Evolutionary conservation across 441 rosid genomes (phyloP).

Genomic region (Hura crepitans): DNA sequence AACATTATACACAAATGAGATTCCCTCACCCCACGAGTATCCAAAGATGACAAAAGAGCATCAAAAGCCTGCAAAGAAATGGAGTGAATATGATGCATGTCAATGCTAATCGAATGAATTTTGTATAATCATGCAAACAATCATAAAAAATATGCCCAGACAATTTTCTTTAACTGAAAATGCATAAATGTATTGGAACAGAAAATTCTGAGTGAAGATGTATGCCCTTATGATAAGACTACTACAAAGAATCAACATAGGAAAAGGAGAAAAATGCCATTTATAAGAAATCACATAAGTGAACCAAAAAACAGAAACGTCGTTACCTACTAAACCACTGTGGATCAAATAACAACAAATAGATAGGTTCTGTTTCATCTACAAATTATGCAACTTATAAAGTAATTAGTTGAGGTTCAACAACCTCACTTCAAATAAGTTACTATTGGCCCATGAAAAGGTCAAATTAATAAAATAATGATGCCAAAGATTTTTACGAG

Average conservation of each 20-base stretch:
- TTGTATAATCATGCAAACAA: neutral
- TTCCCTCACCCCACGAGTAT: conserved; percentile 87
- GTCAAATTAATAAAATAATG: neutral
- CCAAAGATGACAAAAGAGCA: conserved; percentile 72
- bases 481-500: neutral
- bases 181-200: neutral
- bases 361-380: neutral
- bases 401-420: neutral
- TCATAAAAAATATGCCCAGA: neutral
- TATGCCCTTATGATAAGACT: neutral
- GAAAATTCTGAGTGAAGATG: neutral
- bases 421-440: conserved; percentile 1
- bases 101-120: conserved; percentile 2
- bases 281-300: neutral
- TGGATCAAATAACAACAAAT: neutral
- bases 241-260: neutral
- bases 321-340: neutral
- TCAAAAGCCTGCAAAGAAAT: conserved; percentile 64
- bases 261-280: neutral
- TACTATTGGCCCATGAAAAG: neutral
- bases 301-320: neutral
- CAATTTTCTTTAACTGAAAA: neutral
- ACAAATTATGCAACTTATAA: neutral
- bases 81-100: conserved; percentile 15
- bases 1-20: conserved; percentile 86